phyloP scores from a whole-genome alignment of 306 rosid genomes.

The Inga leiocalycina region DNA sequence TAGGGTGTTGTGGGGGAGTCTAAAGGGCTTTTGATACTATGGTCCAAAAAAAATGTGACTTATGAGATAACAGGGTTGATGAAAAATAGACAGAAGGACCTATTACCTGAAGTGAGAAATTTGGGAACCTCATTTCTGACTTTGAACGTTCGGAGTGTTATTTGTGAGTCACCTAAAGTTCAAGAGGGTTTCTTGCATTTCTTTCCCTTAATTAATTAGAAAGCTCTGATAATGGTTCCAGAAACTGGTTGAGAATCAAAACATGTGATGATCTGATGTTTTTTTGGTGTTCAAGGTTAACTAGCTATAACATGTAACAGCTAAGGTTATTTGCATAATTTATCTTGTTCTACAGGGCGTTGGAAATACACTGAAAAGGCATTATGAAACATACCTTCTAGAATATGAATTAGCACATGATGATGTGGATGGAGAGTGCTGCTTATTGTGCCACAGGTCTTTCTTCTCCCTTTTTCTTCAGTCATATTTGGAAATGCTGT shows the following conservation, averaged over 20 bases:
- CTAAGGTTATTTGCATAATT: slow-evolving; percentile 28
- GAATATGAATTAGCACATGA: slow-evolving; percentile 98
- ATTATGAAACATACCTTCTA: slow-evolving; percentile 95
- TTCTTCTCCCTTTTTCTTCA: slow-evolving; percentile 22
- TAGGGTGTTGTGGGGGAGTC: background rate
- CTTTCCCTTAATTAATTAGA: background rate
- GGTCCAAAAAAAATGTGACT: background rate
- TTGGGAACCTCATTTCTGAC: background rate
- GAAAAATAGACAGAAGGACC: background rate
- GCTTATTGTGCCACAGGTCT: slow-evolving; percentile 98
- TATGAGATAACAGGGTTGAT: background rate
- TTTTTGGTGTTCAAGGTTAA: background rate
- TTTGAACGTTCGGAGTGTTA: background rate
- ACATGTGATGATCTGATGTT: slow-evolving; percentile 2
- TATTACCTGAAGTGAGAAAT: background rate
- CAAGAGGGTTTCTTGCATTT: background rate
- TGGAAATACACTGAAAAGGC: slow-evolving; percentile 98
- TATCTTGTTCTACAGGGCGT: slow-evolving; percentile 73
- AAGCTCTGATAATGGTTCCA: slow-evolving; percentile 8
- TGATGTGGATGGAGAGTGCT: slow-evolving; percentile 98
- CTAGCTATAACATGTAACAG: background rate
- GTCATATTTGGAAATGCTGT: slow-evolving; percentile 1
- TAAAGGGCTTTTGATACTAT: background rate
- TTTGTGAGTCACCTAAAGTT: background rate
- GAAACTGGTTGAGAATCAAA: background rate